Percentiles rank a stretch among this genome's conserved stretches.
Evolutionary conservation across 2,329 filamentous ascomycete species (phyloP).

Genomic region (Domatiomyces catenatus): DNA sequence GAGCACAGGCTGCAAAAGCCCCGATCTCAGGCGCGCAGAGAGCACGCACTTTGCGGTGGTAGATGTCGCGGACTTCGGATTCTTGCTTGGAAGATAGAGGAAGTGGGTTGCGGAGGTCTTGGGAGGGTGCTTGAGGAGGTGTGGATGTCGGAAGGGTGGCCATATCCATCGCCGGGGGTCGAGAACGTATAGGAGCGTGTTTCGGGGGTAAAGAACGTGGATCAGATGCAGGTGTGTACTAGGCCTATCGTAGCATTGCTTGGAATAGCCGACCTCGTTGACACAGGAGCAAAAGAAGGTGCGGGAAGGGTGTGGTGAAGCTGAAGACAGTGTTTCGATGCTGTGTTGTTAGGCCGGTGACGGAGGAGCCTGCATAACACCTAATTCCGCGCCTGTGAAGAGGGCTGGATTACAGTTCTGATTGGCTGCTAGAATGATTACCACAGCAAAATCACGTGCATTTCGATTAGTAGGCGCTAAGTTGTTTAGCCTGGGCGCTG

Average conservation of each 20-base stretch:
- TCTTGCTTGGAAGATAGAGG: constrained; percentile 72
- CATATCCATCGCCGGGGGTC: constrained; percentile 8
- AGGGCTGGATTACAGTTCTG: too few species aligned
- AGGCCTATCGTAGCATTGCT: neutral
- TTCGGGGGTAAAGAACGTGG: neutral
- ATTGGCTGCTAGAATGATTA: too few species aligned
- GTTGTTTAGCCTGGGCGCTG: too few species aligned
- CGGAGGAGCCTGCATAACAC: too few species aligned
- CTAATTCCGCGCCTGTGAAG: too few species aligned
- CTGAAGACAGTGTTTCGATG: neutral
- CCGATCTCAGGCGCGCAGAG: constrained; percentile 67
- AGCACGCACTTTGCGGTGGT: constrained; percentile 61
- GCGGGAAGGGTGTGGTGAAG: neutral
- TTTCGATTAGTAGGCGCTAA: too few species aligned
- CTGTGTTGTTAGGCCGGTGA: too few species aligned
- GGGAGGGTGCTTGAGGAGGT: constrained; percentile 1
- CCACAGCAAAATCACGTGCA: too few species aligned
- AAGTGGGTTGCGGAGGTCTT: constrained; percentile 52
- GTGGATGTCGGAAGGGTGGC: constrained; percentile 5
- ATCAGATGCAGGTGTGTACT: neutral
- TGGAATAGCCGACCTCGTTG: neutral
- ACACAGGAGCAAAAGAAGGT: neutral
- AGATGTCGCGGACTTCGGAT: constrained; percentile 64
- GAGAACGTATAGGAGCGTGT: neutral
- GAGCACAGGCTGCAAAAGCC: constrained; percentile 84